A percentile compares a stretch with the other conserved stretches of the same genome.
phyloP scores from a whole-genome alignment of 106 monocot species.

The Dioscorea zingiberensis region DNA sequence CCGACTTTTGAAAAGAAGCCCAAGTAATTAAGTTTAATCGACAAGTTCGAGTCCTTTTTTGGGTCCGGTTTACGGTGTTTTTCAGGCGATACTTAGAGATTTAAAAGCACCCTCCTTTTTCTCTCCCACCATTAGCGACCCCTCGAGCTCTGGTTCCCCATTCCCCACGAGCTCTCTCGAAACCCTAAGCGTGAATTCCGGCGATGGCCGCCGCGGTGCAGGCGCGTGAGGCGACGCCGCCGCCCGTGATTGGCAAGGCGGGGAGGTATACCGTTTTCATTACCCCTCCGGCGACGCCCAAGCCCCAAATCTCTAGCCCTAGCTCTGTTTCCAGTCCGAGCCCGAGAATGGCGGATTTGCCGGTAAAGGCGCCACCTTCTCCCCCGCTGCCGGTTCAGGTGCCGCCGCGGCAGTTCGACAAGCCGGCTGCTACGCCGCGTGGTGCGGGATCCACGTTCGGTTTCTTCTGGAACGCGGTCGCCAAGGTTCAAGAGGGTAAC shows the following conservation, averaged over 20 bases:
- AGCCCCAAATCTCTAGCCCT: constrained; percentile 14
- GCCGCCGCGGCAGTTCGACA: constrained; percentile 74
- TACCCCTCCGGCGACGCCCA: constrained; percentile 57
- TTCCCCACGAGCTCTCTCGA: background rate
- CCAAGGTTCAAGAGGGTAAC: constrained; percentile 79
- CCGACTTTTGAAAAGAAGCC: no score
- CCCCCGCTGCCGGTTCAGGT: constrained; percentile 51
- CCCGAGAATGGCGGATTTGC: background rate
- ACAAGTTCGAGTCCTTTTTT: no score
- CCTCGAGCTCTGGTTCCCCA: background rate
- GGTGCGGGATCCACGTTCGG: constrained; percentile 36
- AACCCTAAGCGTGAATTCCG: constrained; percentile 11
- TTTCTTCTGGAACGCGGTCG: constrained; percentile 80
- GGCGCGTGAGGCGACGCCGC: constrained; percentile 36
- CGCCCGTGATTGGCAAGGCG: constrained; percentile 70
- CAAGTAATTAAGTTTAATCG: no score
- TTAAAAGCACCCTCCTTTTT: background rate
- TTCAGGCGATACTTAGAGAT: no score
- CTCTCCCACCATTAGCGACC: constrained; percentile 5
- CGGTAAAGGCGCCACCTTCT: constrained; percentile 2
- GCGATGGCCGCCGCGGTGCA: constrained; percentile 27
- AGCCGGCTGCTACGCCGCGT: constrained; percentile 14
- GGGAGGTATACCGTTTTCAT: constrained; percentile 85
- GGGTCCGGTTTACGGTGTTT: no score
- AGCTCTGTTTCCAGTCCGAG: background rate